These are phyloP conservation scores for Phaeosphaeriaceae sp. DNA, from an alignment of 2,329 filamentous ascomycete genomes.

Conservation along the genomic window DNA sequence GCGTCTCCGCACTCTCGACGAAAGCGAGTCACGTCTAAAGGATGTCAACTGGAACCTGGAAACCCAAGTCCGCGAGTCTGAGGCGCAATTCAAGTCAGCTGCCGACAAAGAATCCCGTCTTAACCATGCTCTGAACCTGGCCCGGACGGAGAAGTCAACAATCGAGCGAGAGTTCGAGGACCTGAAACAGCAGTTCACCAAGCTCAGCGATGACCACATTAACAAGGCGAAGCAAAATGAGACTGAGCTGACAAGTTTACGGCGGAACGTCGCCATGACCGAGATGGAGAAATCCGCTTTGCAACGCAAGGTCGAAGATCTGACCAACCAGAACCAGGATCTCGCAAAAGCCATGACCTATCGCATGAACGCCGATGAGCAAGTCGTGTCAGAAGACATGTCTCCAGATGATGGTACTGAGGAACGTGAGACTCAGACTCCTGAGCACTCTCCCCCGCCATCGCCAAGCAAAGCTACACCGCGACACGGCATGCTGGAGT, in stretches of 20 bases:
- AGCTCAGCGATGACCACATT: slow-evolving; percentile 81
- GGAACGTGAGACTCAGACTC: slow-evolving; percentile 71
- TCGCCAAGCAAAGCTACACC: slow-evolving; percentile 93
- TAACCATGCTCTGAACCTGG: slow-evolving; percentile 72
- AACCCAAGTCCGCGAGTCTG: slow-evolving; percentile 86
- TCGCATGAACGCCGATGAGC: slow-evolving; percentile 72
- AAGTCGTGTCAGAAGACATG: slow-evolving; percentile 64
- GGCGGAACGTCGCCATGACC: slow-evolving; percentile 78
- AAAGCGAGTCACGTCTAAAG: slow-evolving; percentile 95
- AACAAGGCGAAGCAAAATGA: slow-evolving; percentile 83
- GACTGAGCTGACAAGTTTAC: slow-evolving; percentile 83
- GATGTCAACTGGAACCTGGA: slow-evolving; percentile 99
- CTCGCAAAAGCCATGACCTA: slow-evolving; percentile 83
- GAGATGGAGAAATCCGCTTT: slow-evolving; percentile 81
- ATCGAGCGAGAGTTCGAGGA: slow-evolving; percentile 91
- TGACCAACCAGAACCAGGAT: slow-evolving; percentile 89
- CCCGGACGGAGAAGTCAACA: slow-evolving; percentile 77
- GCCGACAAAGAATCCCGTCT: slow-evolving; percentile 85
- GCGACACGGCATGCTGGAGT: slow-evolving; percentile 88
- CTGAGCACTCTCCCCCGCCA: slow-evolving; percentile 87
- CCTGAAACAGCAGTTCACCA: slow-evolving; percentile 79
- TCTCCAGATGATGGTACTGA: slow-evolving; percentile 50
- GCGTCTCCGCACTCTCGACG: slow-evolving; percentile 82
- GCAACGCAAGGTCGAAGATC: slow-evolving; percentile 85
- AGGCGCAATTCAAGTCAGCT: slow-evolving; percentile 76